Base-by-base conservation (phyloP, 495 filamentous ascomycete genomes). In the Trichoderma asperelloides region DNA sequence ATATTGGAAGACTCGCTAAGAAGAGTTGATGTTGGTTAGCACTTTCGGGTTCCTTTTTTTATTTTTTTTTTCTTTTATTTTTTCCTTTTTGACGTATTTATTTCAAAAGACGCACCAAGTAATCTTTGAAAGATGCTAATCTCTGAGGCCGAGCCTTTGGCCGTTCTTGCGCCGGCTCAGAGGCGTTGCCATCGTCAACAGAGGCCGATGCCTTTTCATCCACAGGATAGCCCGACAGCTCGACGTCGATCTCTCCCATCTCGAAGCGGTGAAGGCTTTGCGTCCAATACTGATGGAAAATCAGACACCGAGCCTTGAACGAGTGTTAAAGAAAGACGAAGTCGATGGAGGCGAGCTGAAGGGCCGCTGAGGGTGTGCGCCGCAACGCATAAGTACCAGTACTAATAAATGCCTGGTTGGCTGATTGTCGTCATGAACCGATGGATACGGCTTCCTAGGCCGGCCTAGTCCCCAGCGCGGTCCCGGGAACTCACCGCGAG, bases 1-100 rank as follows among this genome's bases (percentile, higher is more conserved):
- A 51, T 69, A 69, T 12, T 28, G 41, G 43, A 69, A 69, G 27
- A 69, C 63, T 30, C 68, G 64, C 65, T 67, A 6, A 12, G 28
- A 0, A n/a, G 27, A 23, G 51, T 23, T 2, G 33, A 16, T 39
- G 45, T 15, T 13, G 33, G 15, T 55, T n/a, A 43, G 60, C 27
- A 40, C 23, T 37, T 37, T 37, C 33, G 33, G 33, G 33, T 9
- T 40, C 60, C 9, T n/a, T 18, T 51, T n/a, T 11, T 51, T 21
- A 21, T 23, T 0, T 25, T 45, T n/a, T 51, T 65, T n/a, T n/a
- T n/a, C n/a, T n/a, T n/a, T n/a, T n/a, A n/a, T n/a, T n/a, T n/a
- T n/a, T n/a, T n/a, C n/a, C 47, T 18, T 51, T n/a, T 11, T 51
- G 15, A 13, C 2, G 9, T 21, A 21, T 23, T 0, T 25, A 65